phyloP scores from a whole-genome alignment of 2,329 filamentous ascomycete species.

The Nothophoma quercina region DNA sequence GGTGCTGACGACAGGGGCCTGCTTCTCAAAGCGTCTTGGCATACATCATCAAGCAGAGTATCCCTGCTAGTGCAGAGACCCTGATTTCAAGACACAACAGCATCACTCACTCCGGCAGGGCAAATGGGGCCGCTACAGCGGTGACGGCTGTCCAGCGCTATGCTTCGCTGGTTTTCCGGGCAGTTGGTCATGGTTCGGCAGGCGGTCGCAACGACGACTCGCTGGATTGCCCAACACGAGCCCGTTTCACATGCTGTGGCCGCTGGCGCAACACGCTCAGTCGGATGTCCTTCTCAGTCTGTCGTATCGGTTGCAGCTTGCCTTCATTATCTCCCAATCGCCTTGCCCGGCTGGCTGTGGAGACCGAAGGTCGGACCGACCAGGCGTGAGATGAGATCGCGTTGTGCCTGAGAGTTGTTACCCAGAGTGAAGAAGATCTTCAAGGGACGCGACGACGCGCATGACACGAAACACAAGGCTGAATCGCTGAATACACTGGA shows the following conservation, averaged over 20 bases:
- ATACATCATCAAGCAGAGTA: conserved; percentile 26
- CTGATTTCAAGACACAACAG: conserved; percentile 9
- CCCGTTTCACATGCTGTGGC: conserved; percentile 18
- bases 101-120: not conserved
- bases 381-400: conserved; percentile 15
- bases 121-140: conserved; percentile 13
- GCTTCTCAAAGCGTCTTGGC: conserved; percentile 23
- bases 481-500: conserved; percentile 13
- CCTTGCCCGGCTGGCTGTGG: not conserved
- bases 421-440: conserved; percentile 23
- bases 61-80: conserved; percentile 25
- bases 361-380: conserved; percentile 22
- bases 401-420: conserved; percentile 27
- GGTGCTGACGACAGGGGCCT: conserved; percentile 13
- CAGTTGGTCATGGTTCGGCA: conserved; percentile 2
- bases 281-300: conserved; percentile 21
- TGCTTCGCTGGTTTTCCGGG: conserved; percentile 7
- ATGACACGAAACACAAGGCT: conserved; percentile 36
- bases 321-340: conserved; percentile 20
- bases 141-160: conserved; percentile 14
- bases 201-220: conserved; percentile 1
- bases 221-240: conserved; percentile 15
- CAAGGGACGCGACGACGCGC: conserved; percentile 35
- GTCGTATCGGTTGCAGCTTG: conserved; percentile 6
- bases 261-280: conserved; percentile 15